Evolutionary conservation across 2,329 filamentous ascomycete genomes (phyloP).

Genomic region (Colletotrichum sp.): DNA sequence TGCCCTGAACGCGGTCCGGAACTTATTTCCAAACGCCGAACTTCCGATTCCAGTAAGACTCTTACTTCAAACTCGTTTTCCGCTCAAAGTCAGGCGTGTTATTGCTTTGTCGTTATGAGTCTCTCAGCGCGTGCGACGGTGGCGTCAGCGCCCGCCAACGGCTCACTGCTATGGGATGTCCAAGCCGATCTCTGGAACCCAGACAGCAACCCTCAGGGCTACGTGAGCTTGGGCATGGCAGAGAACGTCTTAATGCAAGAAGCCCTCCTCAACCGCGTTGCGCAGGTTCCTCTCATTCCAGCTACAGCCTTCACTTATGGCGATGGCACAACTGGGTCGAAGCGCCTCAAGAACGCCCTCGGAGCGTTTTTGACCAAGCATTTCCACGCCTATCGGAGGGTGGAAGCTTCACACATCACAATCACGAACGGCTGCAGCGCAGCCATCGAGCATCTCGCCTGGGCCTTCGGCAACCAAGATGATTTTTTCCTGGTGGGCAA

Average conservation of each 20-base stretch:
- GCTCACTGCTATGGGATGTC: constrained; percentile 44
- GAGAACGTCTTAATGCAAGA: constrained; percentile 59
- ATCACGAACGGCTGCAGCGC: constrained; percentile 44
- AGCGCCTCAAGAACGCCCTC: neutral
- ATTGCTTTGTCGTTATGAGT: constrained; percentile 15
- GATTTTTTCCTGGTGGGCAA: constrained; percentile 35
- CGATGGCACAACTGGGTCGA: neutral
- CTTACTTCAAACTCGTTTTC: neutral
- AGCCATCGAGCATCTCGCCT: constrained; percentile 44
- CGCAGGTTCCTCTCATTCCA: neutral
- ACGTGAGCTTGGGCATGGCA: constrained; percentile 54
- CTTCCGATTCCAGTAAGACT: neutral
- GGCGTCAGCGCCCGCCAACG: constrained; percentile 28
- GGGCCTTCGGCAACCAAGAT: constrained; percentile 34
- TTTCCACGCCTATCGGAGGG: constrained; percentile 24
- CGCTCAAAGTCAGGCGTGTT: neutral
- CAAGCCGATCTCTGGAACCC: constrained; percentile 48
- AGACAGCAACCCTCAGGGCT: constrained; percentile 44
- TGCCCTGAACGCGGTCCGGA: neutral
- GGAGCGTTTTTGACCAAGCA: neutral
- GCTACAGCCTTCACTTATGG: neutral
- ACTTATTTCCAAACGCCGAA: neutral
- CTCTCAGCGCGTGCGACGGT: constrained; percentile 32
- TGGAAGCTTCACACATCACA: constrained; percentile 37
- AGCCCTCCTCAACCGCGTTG: constrained; percentile 8